Evolutionary conservation across 805 yeast species (phyloP), one percentile per base, ranked within the genome.

Genomic region (Ogataea zsoltii): DNA sequence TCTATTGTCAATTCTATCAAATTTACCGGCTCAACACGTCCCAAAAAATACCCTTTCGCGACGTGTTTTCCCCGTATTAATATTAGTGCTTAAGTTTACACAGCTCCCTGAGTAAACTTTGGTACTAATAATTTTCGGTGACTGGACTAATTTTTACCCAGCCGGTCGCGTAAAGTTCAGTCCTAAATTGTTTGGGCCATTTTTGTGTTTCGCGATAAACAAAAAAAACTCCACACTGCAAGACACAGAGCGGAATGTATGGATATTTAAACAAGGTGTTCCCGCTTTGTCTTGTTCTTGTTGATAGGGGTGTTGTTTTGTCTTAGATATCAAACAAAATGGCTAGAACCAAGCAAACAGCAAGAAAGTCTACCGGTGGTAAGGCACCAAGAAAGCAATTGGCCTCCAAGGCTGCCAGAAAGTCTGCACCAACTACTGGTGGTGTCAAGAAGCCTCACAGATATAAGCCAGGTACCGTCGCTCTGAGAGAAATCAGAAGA

Each of bases 391-490:
- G 95, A 86, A 87, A 86, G 74, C 95, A 86, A 72, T 76, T 86
- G 64, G 95, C 95, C 55, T 86, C 95, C 50, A 86, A 86, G 77
- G 95, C 94, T 62, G 95, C 95, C 55, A 86, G 95, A 85, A 86
- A 86, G 68, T 86, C 94, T 33, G 95, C 95, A 42, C 95, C 95
- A 82, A 78, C 88, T 44, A 79, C 90, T 52, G 94, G 94, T 69
- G 95, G 95, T 84, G 94, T 87, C 63, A 86, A 86, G 83, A 86
- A 86, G 73, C 94, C 94, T 55, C 95, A 87, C 83, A 87, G 96
- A 85, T 88, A 88, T 79, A 86, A 86, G 87, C 96, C 96, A 75
- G 96, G 96, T 83, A 88, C 94, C 66, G 94, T 86, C 65, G 97
- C 97, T 53, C 80, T 89, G 70, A 85, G 96, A 77, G 98, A 92